These are phyloP conservation scores for Tuber microsphaerosporum DNA, from an alignment of 495 filamentous ascomycete species.

Conservation along the genomic window DNA sequence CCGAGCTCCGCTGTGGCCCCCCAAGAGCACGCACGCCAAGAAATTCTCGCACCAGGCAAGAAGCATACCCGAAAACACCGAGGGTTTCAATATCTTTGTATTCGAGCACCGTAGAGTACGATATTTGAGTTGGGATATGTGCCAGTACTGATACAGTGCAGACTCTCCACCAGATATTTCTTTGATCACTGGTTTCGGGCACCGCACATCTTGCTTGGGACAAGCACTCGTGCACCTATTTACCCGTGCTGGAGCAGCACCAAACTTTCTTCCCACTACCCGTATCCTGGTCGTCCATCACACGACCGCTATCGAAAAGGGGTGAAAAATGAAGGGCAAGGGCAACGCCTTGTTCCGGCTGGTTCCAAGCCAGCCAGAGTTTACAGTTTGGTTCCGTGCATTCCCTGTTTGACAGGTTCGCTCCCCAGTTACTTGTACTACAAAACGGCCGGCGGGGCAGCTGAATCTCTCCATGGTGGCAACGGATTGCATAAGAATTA, in stretches of 20 bases:
- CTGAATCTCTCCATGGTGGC: neutral
- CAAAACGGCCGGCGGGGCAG: neutral
- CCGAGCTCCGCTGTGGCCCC: neutral
- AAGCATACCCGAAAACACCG: neutral
- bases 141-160: too few species aligned
- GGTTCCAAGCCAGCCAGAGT: neutral
- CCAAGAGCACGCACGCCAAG: neutral
- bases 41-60: neutral
- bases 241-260: neutral
- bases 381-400: neutral
- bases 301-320: neutral
- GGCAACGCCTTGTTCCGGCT: neutral
- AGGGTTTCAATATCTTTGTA: too few species aligned
- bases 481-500: neutral
- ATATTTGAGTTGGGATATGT: too few species aligned
- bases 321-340: neutral
- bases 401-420: neutral
- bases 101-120: too few species aligned
- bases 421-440: too few species aligned
- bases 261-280: neutral
- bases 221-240: too few species aligned
- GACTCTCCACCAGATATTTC: too few species aligned
- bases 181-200: too few species aligned
- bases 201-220: too few species aligned
- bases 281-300: neutral